A percentile compares a stretch with the other conserved stretches of the same genome.
Evolutionary conservation across 73 alveolate genomes (phyloP).

Genomic region (Stentor coeruleus): DNA sequence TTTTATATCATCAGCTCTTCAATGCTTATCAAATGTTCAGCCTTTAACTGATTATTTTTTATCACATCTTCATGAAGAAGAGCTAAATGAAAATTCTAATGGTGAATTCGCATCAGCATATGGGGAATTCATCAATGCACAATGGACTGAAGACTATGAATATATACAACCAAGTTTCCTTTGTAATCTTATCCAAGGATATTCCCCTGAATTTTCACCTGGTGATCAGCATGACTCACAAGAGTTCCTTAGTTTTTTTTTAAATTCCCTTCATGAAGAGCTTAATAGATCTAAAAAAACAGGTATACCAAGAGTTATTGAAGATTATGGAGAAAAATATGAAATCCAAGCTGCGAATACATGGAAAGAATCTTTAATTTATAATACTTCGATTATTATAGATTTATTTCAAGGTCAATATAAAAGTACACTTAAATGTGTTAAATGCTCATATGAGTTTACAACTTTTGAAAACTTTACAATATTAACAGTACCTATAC

Average conservation of each 20-base stretch:
- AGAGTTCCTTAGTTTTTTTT: slow-evolving; percentile 83
- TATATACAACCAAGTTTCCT: slow-evolving; percentile 58
- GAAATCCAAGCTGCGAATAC: slow-evolving; percentile 55
- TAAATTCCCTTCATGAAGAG: slow-evolving; percentile 94
- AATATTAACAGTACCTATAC: slow-evolving; percentile 76
- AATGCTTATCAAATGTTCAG: slow-evolving; percentile 83
- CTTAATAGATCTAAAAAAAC: slow-evolving; percentile 64
- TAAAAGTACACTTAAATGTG: slow-evolving; percentile 51
- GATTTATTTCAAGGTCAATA: slow-evolving; percentile 86
- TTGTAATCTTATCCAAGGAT: slow-evolving; percentile 32
- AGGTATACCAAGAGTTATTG: background rate
- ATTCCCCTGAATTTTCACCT: slow-evolving; percentile 62
- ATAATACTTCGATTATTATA: slow-evolving; percentile 75
- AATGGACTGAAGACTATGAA: slow-evolving; percentile 59
- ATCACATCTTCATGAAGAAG: slow-evolving; percentile 38
- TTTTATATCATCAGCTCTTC: slow-evolving; percentile 85
- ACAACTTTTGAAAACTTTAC: slow-evolving; percentile 75
- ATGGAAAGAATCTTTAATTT: slow-evolving; percentile 65
- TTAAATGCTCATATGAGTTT: slow-evolving; percentile 41
- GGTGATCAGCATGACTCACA: slow-evolving; percentile 88
- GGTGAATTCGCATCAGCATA: slow-evolving; percentile 61
- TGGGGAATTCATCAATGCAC: slow-evolving; percentile 57
- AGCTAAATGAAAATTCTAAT: slow-evolving; percentile 59
- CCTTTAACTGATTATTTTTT: slow-evolving; percentile 82
- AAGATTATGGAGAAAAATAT: background rate